Evolutionary conservation across 2,329 filamentous ascomycete genomes (phyloP), one percentile per base, ranked within the genome.

Genomic region (Clarireedia monteithiana): DNA sequence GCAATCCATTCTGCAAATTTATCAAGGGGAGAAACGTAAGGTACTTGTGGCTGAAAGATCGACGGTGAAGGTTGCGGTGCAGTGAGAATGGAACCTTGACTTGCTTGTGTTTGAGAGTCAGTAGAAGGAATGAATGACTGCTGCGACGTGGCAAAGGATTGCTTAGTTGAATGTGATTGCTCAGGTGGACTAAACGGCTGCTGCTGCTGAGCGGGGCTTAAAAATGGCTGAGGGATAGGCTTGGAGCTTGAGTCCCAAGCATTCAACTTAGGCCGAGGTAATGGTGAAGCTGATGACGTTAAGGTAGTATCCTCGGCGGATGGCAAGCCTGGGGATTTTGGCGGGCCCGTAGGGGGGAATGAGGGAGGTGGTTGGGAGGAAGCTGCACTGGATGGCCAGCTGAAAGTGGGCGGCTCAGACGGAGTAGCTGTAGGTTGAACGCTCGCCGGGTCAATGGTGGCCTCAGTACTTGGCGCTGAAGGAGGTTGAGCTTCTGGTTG

Each of bases 1-100:
- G 59, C 47, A 46, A 64, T 44, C 68, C 68, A 70, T 24, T 66
- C 53, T 15, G 64, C 48, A 17, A 68, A 47, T 17, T 50, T 50
- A 6, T 55, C 53, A 24, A 55, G 20, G 9, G 56, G 15, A 10
- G 47, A 26, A 2, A 27, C 20, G 26, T 56, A n/a, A 20, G 48
- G 38, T 50, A n/a, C 10, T 9, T 26, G 34, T 36, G 20, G 20
- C 15, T 30, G 44, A 10, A 42, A 10, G 10, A 14, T n/a, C 2
- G 45, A 24, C 17, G 27, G 17, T 2, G 52, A 10, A 14, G 52
- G 15, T 27, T 40, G 44, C 30, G 20, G 48, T 9, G 10, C 34
- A 30, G 17, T 39, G 52, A 36, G 7, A 40, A 27, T 10, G 30
- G 48, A 5, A 39, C 12, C 9, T 49, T 48, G 17, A 5, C 39